phyloP scores from a whole-genome alignment of 2,329 filamentous ascomycete genomes.

The Fusarium sp. region DNA sequence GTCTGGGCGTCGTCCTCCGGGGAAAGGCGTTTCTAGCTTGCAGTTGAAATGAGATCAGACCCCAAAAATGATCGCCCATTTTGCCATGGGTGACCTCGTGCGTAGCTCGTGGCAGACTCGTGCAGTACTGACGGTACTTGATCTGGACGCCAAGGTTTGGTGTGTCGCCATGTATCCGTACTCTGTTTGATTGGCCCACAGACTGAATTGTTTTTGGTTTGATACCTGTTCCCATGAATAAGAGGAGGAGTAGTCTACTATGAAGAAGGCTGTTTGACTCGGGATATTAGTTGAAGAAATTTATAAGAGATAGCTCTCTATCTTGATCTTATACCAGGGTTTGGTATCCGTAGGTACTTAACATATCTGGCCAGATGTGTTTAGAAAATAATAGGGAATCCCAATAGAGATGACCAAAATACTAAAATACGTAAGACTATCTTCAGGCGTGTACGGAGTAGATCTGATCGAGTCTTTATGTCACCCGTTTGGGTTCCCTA shows the following conservation, averaged over 20 bases:
- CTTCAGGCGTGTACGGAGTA: too few species aligned
- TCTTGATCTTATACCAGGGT: too few species aligned
- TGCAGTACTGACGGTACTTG: constrained; percentile 27
- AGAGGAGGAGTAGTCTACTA: too few species aligned
- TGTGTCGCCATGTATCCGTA: constrained; percentile 14
- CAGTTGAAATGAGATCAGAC: constrained; percentile 19
- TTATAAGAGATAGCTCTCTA: too few species aligned
- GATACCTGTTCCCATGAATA: neutral
- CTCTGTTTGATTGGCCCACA: neutral
- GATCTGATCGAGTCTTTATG: too few species aligned
- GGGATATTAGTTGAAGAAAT: neutral
- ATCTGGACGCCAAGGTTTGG: constrained; percentile 15
- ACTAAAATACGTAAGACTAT: too few species aligned
- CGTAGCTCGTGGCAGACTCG: constrained; percentile 37
- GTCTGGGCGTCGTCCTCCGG: constrained; percentile 25
- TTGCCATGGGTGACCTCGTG: constrained; percentile 25
- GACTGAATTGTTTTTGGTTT: constrained; percentile 24
- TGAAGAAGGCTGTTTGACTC: too few species aligned
- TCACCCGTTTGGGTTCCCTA: too few species aligned
- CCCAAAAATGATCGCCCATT: constrained; percentile 34
- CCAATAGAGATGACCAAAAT: too few species aligned
- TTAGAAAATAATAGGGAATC: too few species aligned
- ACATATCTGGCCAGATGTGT: too few species aligned
- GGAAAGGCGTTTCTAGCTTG: constrained; percentile 16
- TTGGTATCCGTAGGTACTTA: too few species aligned